Percentiles rank a stretch among this genome's conserved stretches.
Conservation (phyloP, 2,329 filamentous ascomycete genomes). For the Plenodomus lindquistii region DNA sequence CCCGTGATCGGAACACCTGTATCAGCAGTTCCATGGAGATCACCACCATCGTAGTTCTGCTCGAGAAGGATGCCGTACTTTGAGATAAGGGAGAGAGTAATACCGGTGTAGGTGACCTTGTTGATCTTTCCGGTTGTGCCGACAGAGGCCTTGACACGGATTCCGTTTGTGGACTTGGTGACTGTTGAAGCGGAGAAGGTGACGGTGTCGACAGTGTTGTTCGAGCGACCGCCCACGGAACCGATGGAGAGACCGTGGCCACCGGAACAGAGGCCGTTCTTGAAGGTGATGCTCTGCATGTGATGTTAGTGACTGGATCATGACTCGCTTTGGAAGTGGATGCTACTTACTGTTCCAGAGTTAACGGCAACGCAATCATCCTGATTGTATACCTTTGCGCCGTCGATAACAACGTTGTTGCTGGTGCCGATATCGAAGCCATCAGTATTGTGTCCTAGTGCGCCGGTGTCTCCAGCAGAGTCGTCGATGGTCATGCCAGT, state of each 20-base stretch:
- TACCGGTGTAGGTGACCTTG: slow-evolving; percentile 53
- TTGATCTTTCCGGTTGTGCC: slow-evolving; percentile 56
- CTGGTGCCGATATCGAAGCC: slow-evolving; percentile 59
- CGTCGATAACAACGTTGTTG: slow-evolving; percentile 53
- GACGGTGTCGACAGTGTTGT: slow-evolving; percentile 59
- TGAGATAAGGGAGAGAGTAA: slow-evolving; percentile 49
- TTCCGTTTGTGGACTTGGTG: slow-evolving; percentile 57
- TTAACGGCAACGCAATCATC: slow-evolving; percentile 64
- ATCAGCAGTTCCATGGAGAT: slow-evolving; percentile 49
- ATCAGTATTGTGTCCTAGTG: slow-evolving; percentile 56
- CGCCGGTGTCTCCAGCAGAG: slow-evolving; percentile 53
- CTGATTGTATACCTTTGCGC: slow-evolving; percentile 59
- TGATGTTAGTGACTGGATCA: slow-evolving; percentile 2
- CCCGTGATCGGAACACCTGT: slow-evolving; percentile 52
- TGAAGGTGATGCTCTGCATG: slow-evolving; percentile 34
- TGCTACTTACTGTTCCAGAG: slow-evolving; percentile 51
- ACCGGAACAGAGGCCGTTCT: slow-evolving; percentile 53
- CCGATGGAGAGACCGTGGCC: slow-evolving; percentile 64
- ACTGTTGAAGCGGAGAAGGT: slow-evolving; percentile 58
- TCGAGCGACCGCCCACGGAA: slow-evolving; percentile 57
- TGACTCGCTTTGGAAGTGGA: slow-evolving; percentile 9
- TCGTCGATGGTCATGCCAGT: slow-evolving; percentile 60
- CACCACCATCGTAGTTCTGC: slow-evolving; percentile 57
- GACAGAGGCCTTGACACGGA: slow-evolving; percentile 61
- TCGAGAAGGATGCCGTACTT: slow-evolving; percentile 56